A percentile compares a stretch with the other conserved stretches of the same genome.
Conservation (phyloP, 2,329 filamentous ascomycete genomes). For the Neurospora sp. region DNA sequence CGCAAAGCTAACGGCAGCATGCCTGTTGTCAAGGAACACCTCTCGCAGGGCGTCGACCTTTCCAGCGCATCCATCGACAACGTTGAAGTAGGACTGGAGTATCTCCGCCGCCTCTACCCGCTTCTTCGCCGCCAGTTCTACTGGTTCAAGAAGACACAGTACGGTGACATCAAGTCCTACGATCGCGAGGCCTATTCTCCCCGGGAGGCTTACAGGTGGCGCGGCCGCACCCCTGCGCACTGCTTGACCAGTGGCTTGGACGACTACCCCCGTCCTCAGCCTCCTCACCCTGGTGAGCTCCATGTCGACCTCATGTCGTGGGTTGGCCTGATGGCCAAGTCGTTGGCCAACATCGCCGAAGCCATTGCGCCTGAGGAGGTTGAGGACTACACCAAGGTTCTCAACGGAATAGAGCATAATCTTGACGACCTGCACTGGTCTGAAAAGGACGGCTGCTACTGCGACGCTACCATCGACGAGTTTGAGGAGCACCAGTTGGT, state of each 20-base stretch:
- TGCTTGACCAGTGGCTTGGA: conserved; percentile 90
- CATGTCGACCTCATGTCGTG: conserved; percentile 92
- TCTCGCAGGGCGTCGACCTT: conserved; percentile 34
- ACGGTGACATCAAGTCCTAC: conserved; percentile 81
- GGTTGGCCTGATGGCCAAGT: conserved; percentile 92
- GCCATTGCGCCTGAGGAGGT: conserved; percentile 69
- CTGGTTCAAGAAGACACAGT: conserved; percentile 92
- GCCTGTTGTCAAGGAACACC: conserved; percentile 31
- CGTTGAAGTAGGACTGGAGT: conserved; percentile 55
- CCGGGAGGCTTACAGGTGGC: conserved; percentile 94
- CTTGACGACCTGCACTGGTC: conserved; percentile 93
- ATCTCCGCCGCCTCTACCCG: conserved; percentile 71
- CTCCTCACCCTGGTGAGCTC: conserved; percentile 89
- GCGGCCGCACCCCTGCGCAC: conserved; percentile 76
- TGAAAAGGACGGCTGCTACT: conserved; percentile 69
- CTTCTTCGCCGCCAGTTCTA: conserved; percentile 80
- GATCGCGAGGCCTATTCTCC: conserved; percentile 78
- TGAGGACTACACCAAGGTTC: conserved; percentile 58
- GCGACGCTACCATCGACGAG: conserved; percentile 89
- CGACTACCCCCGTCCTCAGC: conserved; percentile 89
- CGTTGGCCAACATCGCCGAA: conserved; percentile 69
- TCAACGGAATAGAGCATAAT: conserved; percentile 72
- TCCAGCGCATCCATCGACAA: conserved; percentile 59
- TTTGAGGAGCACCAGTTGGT: conserved; percentile 85
- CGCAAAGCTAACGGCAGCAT: conserved; percentile 41